Percentiles rank a stretch among this genome's conserved stretches.
These are phyloP conservation scores for Wickerhamiella kurtzmanii DNA, from an alignment of 805 yeast genomes.

Conservation along the genomic window DNA sequence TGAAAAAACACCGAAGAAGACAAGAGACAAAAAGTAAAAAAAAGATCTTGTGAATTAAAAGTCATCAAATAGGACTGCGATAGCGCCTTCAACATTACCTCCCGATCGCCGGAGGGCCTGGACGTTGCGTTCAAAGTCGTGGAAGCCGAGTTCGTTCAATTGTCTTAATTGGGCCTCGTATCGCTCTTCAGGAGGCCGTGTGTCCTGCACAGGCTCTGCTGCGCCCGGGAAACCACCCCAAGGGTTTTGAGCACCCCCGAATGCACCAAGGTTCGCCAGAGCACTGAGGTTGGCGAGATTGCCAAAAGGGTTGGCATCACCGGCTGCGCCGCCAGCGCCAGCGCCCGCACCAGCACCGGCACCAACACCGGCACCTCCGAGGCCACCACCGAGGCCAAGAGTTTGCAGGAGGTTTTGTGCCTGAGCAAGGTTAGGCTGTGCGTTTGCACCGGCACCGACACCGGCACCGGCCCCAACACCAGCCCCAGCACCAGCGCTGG, in stretches of 20 bases:
- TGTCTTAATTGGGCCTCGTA: slow-evolving; percentile 61
- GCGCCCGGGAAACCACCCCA: slow-evolving; percentile 2
- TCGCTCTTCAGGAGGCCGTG: slow-evolving; percentile 68
- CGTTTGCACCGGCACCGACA: slow-evolving; percentile 7
- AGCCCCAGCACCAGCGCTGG: slow-evolving; percentile 16
- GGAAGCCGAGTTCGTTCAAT: slow-evolving; percentile 73
- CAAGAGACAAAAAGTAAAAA: background rate
- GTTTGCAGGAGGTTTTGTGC: background rate
- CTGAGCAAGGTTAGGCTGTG: background rate
- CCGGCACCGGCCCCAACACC: slow-evolving; percentile 10
- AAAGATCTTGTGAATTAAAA: slow-evolving; percentile 11
- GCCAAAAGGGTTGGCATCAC: background rate
- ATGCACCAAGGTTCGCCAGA: slow-evolving; percentile 21
- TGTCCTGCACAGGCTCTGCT: slow-evolving; percentile 30
- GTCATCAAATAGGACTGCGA: slow-evolving; percentile 69
- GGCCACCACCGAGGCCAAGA: background rate
- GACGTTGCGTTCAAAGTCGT: slow-evolving; percentile 83
- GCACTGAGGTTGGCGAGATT: slow-evolving; percentile 28
- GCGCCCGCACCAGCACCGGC: background rate
- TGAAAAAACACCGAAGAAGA: background rate
- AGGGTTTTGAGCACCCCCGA: slow-evolving; percentile 25
- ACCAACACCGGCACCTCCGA: slow-evolving; percentile 6
- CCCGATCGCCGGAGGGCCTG: slow-evolving; percentile 89
- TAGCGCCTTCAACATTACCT: slow-evolving; percentile 94
- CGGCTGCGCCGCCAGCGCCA: slow-evolving; percentile 2